Conservation (phyloP, 345 rosid species). For the Rhizophora mangle region DNA sequence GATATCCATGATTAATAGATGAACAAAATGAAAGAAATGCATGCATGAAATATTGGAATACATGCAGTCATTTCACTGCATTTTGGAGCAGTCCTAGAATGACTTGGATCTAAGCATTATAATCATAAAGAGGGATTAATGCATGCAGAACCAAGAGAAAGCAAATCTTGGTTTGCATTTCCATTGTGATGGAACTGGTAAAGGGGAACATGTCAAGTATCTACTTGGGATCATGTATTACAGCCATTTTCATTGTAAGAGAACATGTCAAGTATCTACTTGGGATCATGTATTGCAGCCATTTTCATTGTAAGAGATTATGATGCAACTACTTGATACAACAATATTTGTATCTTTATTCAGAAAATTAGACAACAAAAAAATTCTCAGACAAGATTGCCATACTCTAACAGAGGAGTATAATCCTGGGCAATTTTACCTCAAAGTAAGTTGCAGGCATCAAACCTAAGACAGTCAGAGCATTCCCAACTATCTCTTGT, state of each 20-base stretch:
- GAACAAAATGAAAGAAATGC: neutral
- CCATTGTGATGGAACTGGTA: too few species aligned
- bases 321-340: too few species aligned
- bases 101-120: neutral
- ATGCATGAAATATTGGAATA: neutral
- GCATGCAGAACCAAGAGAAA: too few species aligned
- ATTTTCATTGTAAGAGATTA: too few species aligned
- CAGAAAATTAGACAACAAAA: neutral
- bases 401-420: neutral
- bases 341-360: neutral
- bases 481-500: conserved; percentile 57
- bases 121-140: neutral
- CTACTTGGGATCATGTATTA: too few species aligned
- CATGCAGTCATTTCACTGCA: neutral
- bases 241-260: too few species aligned
- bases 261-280: too few species aligned
- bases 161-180: too few species aligned
- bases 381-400: neutral
- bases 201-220: too few species aligned
- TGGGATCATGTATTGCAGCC: too few species aligned
- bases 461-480: conserved; percentile 60
- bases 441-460: conserved; percentile 69
- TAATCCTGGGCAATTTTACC: conserved; percentile 39
- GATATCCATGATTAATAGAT: neutral
- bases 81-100: neutral